Percentiles rank a stretch among this genome's conserved stretches.
phyloP scores from a whole-genome alignment of 768 basidiomycete species.

The Tylopilus plumbeoviolaceoides region DNA sequence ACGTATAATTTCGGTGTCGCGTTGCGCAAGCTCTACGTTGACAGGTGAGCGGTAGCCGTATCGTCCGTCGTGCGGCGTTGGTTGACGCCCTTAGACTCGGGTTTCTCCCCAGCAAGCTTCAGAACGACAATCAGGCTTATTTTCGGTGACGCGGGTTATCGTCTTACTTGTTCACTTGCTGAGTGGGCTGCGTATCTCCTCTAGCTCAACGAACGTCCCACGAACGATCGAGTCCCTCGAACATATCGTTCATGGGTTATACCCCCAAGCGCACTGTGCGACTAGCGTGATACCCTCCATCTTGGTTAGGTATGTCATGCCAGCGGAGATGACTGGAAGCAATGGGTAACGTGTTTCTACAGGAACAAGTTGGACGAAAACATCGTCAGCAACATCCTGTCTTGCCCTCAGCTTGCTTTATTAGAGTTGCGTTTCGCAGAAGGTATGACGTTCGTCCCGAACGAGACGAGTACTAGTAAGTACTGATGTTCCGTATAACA shows the following conservation, averaged over 20 bases:
- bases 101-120: conserved; percentile 55
- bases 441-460: conserved; percentile 37
- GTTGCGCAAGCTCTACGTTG: conserved; percentile 61
- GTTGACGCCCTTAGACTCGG: conserved; percentile 43
- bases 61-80: background rate
- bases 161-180: background rate
- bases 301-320: conserved; percentile 47
- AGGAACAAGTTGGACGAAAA: conserved; percentile 73
- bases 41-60: conserved; percentile 42
- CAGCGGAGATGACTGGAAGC: background rate
- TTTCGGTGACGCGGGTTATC: conserved; percentile 44
- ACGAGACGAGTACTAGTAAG: background rate
- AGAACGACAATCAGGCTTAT: conserved; percentile 46
- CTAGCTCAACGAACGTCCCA: conserved; percentile 70
- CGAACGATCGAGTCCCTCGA: conserved; percentile 73
- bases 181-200: background rate
- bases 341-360: background rate
- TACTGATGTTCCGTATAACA: conserved; percentile 21
- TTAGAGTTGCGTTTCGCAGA: conserved; percentile 61
- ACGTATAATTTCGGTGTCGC: conserved; percentile 60
- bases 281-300: conserved; percentile 45
- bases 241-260: conserved; percentile 71
- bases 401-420: conserved; percentile 63
- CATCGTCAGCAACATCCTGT: conserved; percentile 61
- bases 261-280: conserved; percentile 50